A percentile compares a stretch with the other conserved stretches of the same genome.
Conservation (phyloP, 2,329 filamentous ascomycete species). For the Diplodia corticola region DNA sequence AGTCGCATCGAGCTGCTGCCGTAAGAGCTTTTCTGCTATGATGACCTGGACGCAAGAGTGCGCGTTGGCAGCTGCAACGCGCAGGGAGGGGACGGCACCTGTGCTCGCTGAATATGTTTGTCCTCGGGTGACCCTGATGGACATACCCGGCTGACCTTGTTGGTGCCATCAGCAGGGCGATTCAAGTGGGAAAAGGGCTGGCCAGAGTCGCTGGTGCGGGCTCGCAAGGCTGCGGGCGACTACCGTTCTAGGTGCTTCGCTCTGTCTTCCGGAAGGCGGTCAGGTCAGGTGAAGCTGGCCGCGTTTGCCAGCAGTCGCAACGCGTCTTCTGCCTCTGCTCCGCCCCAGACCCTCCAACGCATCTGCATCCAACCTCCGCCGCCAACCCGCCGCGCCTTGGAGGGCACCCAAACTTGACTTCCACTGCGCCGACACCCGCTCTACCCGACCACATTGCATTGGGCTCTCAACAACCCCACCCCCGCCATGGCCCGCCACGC, state of each 20-base stretch:
- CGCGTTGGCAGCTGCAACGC: not conserved
- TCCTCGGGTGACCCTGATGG: not conserved
- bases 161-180: not conserved
- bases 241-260: not conserved
- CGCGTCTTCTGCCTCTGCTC: not conserved
- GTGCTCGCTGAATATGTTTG: not conserved
- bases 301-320: not conserved
- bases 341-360: not conserved
- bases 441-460: not conserved
- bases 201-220: not conserved
- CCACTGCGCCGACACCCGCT: not conserved
- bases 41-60: slow-evolving; percentile 4
- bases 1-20: not conserved
- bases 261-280: not conserved
- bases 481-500: not conserved
- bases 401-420: not conserved
- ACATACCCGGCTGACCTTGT: slow-evolving; percentile 1
- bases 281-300: not conserved
- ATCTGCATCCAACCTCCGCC: not conserved
- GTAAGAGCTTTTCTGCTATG: slow-evolving; percentile 17
- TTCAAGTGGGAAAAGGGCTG: not conserved
- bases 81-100: not conserved
- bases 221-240: slow-evolving; percentile 1
- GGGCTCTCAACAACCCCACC: not conserved
- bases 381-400: not conserved